phyloP scores from a whole-genome alignment of 208 protist species.

The Novymonas esmeraldas region DNA sequence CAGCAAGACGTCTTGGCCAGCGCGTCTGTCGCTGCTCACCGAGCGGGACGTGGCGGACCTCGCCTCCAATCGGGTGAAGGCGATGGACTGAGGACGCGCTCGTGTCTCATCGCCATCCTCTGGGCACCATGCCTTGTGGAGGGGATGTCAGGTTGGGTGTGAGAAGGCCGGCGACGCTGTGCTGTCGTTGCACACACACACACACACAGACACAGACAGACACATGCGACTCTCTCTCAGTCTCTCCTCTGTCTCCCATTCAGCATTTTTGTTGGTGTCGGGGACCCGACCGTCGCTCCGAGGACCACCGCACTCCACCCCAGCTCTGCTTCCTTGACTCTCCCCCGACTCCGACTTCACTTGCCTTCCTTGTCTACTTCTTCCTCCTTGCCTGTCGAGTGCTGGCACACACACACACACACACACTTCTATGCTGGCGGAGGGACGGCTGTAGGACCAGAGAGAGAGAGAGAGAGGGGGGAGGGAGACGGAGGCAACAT shows the following conservation, averaged over 20 bases:
- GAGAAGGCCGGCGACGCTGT: too few species aligned
- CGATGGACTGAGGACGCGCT: constrained; percentile 26
- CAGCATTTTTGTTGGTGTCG: too few species aligned
- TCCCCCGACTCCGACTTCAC: too few species aligned
- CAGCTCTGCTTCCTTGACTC: background rate
- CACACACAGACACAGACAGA: too few species aligned
- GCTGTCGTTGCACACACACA: background rate
- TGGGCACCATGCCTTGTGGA: too few species aligned
- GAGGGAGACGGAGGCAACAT: constrained; percentile 19
- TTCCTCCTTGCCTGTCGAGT: background rate
- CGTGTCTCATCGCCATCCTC: background rate
- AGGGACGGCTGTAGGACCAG: too few species aligned
- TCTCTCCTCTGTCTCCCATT: too few species aligned
- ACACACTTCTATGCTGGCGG: constrained; percentile 23
- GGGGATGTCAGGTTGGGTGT: too few species aligned
- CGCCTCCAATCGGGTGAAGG: constrained; percentile 32
- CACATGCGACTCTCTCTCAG: too few species aligned
- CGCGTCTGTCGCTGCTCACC: constrained; percentile 27
- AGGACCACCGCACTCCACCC: background rate
- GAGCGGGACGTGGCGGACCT: constrained; percentile 42
- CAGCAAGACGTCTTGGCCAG: background rate
- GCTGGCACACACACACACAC: constrained; percentile 10
- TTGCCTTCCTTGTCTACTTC: background rate
- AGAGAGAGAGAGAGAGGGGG: too few species aligned
- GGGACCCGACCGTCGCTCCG: too few species aligned